Conservation (phyloP, 2,329 filamentous ascomycete genomes). For the Ophiocordyceps sinensis region DNA sequence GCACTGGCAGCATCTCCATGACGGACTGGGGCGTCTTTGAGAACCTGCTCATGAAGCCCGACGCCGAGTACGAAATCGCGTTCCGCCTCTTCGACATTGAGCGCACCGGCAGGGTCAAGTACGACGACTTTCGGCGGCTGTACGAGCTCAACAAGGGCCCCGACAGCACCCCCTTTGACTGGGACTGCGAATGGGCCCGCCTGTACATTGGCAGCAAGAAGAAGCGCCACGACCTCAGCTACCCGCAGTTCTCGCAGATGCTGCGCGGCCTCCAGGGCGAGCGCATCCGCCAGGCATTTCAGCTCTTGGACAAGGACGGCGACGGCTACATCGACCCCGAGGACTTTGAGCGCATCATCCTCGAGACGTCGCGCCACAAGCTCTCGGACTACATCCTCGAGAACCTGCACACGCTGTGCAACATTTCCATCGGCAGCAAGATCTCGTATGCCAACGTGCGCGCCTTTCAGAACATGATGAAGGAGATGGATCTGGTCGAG, state of each 20-base stretch:
- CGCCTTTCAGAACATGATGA: slow-evolving; percentile 95
- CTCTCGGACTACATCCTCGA: slow-evolving; percentile 89
- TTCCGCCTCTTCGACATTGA: slow-evolving; percentile 92
- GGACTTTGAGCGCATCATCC: slow-evolving; percentile 92
- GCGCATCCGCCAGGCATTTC: slow-evolving; percentile 89
- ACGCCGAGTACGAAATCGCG: slow-evolving; percentile 97
- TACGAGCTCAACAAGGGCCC: slow-evolving; percentile 84
- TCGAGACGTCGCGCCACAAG: slow-evolving; percentile 87
- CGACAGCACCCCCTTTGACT: slow-evolving; percentile 82
- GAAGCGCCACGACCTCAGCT: slow-evolving; percentile 81
- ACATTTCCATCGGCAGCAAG: slow-evolving; percentile 80
- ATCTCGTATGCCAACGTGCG: slow-evolving; percentile 96
- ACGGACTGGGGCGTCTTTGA: slow-evolving; percentile 89
- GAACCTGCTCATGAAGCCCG: slow-evolving; percentile 82
- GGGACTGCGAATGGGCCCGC: slow-evolving; percentile 92
- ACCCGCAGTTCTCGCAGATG: slow-evolving; percentile 97
- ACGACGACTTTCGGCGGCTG: slow-evolving; percentile 70
- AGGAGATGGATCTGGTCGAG: slow-evolving; percentile 95
- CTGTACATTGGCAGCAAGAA: slow-evolving; percentile 84
- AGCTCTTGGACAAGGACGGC: slow-evolving; percentile 75
- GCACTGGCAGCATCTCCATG: slow-evolving; percentile 58
- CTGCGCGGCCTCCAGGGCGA: slow-evolving; percentile 90
- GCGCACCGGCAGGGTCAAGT: slow-evolving; percentile 72
- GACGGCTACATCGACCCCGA: slow-evolving; percentile 93
- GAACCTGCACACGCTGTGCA: slow-evolving; percentile 85